Base-by-base conservation (phyloP, 2,329 filamentous ascomycete species). In the Acephala macrosclerotiorum region DNA sequence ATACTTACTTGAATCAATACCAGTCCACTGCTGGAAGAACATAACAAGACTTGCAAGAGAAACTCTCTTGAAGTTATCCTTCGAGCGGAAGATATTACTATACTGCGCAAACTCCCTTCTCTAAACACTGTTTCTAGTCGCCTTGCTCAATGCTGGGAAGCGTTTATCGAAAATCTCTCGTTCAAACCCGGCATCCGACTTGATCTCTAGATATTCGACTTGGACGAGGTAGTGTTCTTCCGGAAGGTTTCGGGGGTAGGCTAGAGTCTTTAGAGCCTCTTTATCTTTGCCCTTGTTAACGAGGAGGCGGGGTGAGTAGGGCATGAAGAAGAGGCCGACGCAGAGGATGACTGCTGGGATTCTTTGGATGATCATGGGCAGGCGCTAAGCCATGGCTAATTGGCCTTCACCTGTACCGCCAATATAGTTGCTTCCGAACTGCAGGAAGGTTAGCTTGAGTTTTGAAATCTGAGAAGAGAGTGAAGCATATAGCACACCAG, bases 1-100 rank as follows among this genome's bases (percentile, higher is more conserved):
- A 2, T 20, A 49, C 66, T 60, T 22, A 70, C 60, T 77, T 1
- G 80, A 78, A 68, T 81, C 78, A 18, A 81, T 77, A 60, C 79
- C 80, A 38, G 72, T 77, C 79, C 79, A 81, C 66, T 83, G 81
- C 71, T 83, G 81, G 70, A 81, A 82, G 70, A 82, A 83, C 81
- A 83, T 83, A 4, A 82, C 69, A 33, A 82, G 66, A 78, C 79
- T 81, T 1, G 80, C 81, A 11, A 76, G 80, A 3, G 77, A 67
- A 3, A 83, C 80, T 42, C 81, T 78, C 75, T 82, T 82, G 66
- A 86, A 78, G 72, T 85, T 84, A 66, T 85, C 83, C 80, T 75
- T 80, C 3, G 80, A 82, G 29, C 80, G 76, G 65, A 85, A 74
- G 49, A 81, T 80, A 62, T 83, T 80, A 63, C 76, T 77, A 66